Evolutionary conservation across 768 basidiomycete genomes (phyloP).

Genomic region (Lactarius tabidus): DNA sequence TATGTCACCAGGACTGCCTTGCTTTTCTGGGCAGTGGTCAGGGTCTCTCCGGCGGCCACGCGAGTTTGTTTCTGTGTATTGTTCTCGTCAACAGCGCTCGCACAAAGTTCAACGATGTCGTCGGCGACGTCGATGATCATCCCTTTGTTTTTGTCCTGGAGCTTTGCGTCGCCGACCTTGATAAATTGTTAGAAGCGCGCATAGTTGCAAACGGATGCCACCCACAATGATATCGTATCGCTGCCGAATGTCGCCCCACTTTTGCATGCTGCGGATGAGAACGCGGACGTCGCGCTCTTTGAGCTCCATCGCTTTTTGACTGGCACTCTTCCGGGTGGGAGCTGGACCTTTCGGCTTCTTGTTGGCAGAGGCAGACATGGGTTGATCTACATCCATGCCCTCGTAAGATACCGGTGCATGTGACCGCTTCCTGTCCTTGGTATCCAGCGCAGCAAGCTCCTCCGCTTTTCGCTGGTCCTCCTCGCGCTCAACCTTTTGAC

Average conservation of each 20-base stretch:
- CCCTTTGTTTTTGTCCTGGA: constrained; percentile 89
- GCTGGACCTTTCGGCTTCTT: constrained; percentile 74
- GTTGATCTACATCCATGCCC: constrained; percentile 88
- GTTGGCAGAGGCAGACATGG: constrained; percentile 52
- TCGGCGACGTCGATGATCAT: constrained; percentile 90
- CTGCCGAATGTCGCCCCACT: constrained; percentile 95
- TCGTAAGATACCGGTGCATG: constrained; percentile 88
- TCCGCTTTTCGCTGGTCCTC: constrained; percentile 72
- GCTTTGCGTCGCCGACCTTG: constrained; percentile 84
- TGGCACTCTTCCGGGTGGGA: constrained; percentile 81
- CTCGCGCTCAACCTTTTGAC: constrained; percentile 78
- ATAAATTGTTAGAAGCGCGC: constrained; percentile 11
- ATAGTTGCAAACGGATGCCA: constrained; percentile 26
- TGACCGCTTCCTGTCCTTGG: constrained; percentile 69
- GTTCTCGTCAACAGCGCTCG: constrained; percentile 77
- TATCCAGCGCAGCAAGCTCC: constrained; percentile 63
- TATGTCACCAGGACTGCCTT: constrained; percentile 94
- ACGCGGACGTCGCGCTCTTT: constrained; percentile 97
- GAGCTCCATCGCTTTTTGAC: constrained; percentile 92
- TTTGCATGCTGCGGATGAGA: constrained; percentile 88
- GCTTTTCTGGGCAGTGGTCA: constrained; percentile 92
- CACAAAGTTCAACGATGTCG: constrained; percentile 86
- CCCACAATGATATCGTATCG: constrained; percentile 93
- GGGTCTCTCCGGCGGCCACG: constrained; percentile 77
- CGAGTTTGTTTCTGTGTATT: constrained; percentile 75